Base-by-base conservation (phyloP, 768 basidiomycete genomes). In the Leccinum rimulosum region DNA sequence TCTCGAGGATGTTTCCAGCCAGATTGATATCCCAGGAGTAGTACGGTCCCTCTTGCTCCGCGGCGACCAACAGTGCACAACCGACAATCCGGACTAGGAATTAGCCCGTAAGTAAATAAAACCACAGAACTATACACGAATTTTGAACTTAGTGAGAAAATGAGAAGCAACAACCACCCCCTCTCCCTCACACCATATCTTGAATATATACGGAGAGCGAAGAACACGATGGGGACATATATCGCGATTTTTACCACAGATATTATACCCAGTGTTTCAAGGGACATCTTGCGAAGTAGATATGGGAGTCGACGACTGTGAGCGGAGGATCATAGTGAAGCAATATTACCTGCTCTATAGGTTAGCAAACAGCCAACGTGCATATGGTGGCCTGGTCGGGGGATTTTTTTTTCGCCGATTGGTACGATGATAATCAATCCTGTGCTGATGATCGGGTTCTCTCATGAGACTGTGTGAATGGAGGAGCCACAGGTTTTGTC, bases 121-220 rank as follows among this genome's bases (percentile, higher is more conserved):
- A 53, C n/a, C 33, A 33, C 6, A 38, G 53, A 35, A 52, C n/a
- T 28, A 36, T 12, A 48, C 52, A 22, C 47, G 6, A 33, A 75
- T 83, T 68, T 31, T 60, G 36, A 3, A 86, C 87, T 70, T 50
- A 81, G 61, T 14, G 85, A 79, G 61, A 89, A 86, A 14, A 86
- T 71, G 50, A 82, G 75, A 22, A 89, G 76, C 61, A 82, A 82
- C n/a, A 88, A 69, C 86, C 86, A 90, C 58, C 86, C 88, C 30
- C 79, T 83, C 69, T 85, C 80, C 40, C 79, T 76, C 57, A 82
- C 70, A 64, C 87, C 83, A 76, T 88, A 84, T 35, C 78, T 82
- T 50, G 78, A 66, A 50, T 79, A 71, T 49, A 87, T 70, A 40
- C 77, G 68, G 53, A 80, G 35, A 1, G 83, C 76, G 40, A 85